Evolutionary conservation across 2,329 filamentous ascomycete genomes (phyloP).

Genomic region (Sclerotinia borealis): DNA sequence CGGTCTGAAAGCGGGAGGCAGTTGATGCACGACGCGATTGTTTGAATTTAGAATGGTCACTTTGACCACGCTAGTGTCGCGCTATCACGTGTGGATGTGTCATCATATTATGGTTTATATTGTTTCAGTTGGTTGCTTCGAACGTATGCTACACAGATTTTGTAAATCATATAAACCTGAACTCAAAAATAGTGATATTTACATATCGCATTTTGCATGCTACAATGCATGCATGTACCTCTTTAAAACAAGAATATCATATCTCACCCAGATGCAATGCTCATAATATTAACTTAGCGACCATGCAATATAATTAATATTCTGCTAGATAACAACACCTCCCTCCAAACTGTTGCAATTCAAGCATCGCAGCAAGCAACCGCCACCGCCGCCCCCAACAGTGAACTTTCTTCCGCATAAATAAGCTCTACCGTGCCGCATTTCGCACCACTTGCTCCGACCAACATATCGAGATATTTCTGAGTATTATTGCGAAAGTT

Average conservation of each 20-base stretch:
- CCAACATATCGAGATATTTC: conserved; percentile 54
- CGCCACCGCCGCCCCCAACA: conserved; percentile 69
- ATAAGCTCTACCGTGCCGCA: conserved; percentile 53
- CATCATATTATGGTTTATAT: no score
- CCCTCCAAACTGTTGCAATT: not conserved
- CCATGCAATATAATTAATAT: not conserved
- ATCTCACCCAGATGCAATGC: not conserved
- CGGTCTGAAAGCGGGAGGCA: not conserved
- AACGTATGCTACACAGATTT: not conserved
- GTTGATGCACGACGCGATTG: not conserved
- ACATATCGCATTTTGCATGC: not conserved
- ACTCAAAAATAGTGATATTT: not conserved
- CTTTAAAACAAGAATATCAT: not conserved
- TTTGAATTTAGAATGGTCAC: not conserved
- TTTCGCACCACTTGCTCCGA: conserved; percentile 37
- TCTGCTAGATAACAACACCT: not conserved
- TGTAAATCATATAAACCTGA: not conserved
- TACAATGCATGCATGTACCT: not conserved
- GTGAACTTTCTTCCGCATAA: conserved; percentile 65
- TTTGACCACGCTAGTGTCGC: not conserved
- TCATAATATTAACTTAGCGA: not conserved
- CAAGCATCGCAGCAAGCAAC: conserved; percentile 40
- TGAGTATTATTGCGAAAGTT: conserved; percentile 59
- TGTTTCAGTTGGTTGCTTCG: no score
- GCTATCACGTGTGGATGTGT: no score